A percentile compares a stretch with the other conserved stretches of the same genome.
Conservation (phyloP, 2,329 filamentous ascomycete species). For the Nothomitra cinnamomea region DNA sequence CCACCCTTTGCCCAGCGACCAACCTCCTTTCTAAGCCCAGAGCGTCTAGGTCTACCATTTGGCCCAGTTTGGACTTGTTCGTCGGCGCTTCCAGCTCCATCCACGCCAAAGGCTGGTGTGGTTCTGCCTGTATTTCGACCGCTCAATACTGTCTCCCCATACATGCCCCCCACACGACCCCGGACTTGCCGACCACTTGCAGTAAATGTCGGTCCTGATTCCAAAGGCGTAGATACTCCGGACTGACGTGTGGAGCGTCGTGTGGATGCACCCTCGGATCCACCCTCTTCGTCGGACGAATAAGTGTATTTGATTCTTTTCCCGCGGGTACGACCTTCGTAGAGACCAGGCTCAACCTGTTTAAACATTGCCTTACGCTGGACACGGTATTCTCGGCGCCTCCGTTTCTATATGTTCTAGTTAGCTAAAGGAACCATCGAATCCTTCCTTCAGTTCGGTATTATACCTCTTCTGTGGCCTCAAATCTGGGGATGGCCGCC, state of each 20-base stretch:
- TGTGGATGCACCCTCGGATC: slow-evolving; percentile 45
- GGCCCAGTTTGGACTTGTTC: slow-evolving; percentile 29
- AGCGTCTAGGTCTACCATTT: slow-evolving; percentile 19
- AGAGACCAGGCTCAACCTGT: slow-evolving; percentile 72
- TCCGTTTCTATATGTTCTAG: slow-evolving; percentile 55
- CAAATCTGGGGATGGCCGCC: slow-evolving; percentile 72
- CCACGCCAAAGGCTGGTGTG: slow-evolving; percentile 26
- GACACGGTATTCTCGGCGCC: slow-evolving; percentile 78
- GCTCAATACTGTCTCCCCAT: slow-evolving; percentile 37
- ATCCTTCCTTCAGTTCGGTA: background rate
- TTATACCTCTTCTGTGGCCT: slow-evolving; percentile 74
- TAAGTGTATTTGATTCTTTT: slow-evolving; percentile 96
- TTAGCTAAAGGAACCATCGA: background rate
- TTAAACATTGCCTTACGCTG: slow-evolving; percentile 74
- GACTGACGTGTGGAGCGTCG: slow-evolving; percentile 51
- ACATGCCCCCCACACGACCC: slow-evolving; percentile 33
- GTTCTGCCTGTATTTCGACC: slow-evolving; percentile 29
- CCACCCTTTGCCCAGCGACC: slow-evolving; percentile 26
- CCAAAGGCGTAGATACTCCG: slow-evolving; percentile 53
- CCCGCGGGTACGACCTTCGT: slow-evolving; percentile 88
- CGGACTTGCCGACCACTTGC: slow-evolving; percentile 73
- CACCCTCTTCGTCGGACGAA: slow-evolving; percentile 68
- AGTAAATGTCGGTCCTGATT: slow-evolving; percentile 51
- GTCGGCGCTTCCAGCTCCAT: slow-evolving; percentile 25
- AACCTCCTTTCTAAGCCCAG: slow-evolving; percentile 14